Base-by-base conservation (phyloP, 306 rosid species). In the Vigna unguiculata region DNA sequence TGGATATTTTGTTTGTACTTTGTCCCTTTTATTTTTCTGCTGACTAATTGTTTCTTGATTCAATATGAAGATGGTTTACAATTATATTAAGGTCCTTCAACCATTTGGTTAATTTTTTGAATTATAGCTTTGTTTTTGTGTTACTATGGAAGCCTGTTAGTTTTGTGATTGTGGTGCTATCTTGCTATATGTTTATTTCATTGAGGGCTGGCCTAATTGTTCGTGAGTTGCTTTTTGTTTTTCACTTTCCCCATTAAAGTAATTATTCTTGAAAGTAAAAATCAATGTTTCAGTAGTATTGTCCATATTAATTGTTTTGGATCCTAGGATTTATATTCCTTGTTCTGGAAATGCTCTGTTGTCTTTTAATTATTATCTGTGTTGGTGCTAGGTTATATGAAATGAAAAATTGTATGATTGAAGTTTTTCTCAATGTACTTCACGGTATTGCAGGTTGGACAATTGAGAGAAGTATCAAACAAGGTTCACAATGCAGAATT, bases 401-500 rank as follows among this genome's bases (percentile, higher is more conserved):
- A 28, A 34, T 41, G 41, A 30, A 9, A 32, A 40, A 32, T 9
- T 74, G 24, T 80, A 52, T 22, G 41, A 14, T 81, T 67, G 66
- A 82, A 49, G 32, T 53, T 64, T 36, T 40, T 63, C 64, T 76
- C 22, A 24, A n/a, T 78, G 51, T 43, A 36, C 69, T 32, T 64
- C 72, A 36, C 47, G 45, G 9, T 64, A 36, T 84, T 74, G 57
- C 80, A 84, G 88, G 85, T 84, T 14, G 88, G 88, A 62, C 85
- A 84, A 52, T 54, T 84, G 78, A 73, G 83, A 80, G 85, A 84
- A 55, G 83, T 81, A 51, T 81, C 88, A 53, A 76, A 81, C 78
- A 78, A 77, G 70, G 84, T 72, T 80, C 83, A 77, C 70, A 84
- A 81, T 72, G 85, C 83, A 72, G 85, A 84, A 72, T 69, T 84